These are phyloP conservation scores for Mucor lusitanicus DNA, from an alignment of 371 early-diverging fungal species.

Conservation along the genomic window DNA sequence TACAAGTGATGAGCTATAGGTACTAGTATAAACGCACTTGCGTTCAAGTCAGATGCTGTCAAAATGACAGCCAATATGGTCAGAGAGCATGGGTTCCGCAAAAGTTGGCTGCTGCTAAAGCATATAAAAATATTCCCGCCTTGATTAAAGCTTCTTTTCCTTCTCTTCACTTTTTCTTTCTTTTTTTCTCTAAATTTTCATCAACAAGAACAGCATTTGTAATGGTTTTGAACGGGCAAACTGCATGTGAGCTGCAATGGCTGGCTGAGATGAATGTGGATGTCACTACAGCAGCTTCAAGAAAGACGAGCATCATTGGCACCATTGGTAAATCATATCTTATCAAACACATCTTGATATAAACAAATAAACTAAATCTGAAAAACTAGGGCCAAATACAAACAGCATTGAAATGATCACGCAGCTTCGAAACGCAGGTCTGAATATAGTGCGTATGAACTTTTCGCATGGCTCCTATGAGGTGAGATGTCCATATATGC, in stretches of 20 bases:
- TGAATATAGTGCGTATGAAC: slow-evolving; percentile 94
- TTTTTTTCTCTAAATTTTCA: neutral
- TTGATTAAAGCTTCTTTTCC: neutral
- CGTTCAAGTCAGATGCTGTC: neutral
- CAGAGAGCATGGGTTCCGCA: neutral
- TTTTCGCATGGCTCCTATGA: slow-evolving; percentile 96
- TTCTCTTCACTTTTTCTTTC: neutral
- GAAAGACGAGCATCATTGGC: slow-evolving; percentile 73
- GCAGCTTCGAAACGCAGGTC: slow-evolving; percentile 88
- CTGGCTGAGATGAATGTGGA: slow-evolving; percentile 68
- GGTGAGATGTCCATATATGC: slow-evolving; percentile 24
- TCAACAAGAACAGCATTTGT: neutral
- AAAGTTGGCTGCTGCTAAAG: neutral
- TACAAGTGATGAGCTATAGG: neutral
- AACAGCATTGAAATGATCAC: slow-evolving; percentile 84
- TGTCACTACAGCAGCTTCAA: slow-evolving; percentile 57
- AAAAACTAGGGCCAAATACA: slow-evolving; percentile 72
- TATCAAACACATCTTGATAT: neutral
- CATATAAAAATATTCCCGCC: neutral
- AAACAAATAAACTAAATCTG: neutral
- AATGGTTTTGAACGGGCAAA: slow-evolving; percentile 4
- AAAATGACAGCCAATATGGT: neutral
- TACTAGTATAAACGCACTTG: neutral
- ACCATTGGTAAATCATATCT: slow-evolving; percentile 18
- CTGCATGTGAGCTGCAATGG: slow-evolving; percentile 71